These are phyloP conservation scores for Mortierella hygrophila DNA, from an alignment of 192 early-diverging fungal species.

Conservation along the genomic window DNA sequence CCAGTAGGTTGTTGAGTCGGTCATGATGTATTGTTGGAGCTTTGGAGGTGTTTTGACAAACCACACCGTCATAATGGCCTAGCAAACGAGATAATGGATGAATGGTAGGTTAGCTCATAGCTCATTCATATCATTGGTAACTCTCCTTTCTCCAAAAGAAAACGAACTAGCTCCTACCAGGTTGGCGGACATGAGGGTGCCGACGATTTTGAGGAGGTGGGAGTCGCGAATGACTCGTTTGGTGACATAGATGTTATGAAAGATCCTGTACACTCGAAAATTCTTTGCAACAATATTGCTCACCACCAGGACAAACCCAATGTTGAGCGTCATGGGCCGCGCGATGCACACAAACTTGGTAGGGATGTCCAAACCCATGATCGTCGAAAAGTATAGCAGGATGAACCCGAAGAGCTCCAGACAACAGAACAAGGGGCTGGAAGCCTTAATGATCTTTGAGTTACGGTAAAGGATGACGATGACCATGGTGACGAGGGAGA, in stretches of 20 bases:
- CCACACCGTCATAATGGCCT: slow-evolving; percentile 45
- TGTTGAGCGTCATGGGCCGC: slow-evolving; percentile 46
- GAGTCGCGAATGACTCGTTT: slow-evolving; percentile 49
- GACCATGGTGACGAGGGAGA: slow-evolving; percentile 43
- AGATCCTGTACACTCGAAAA: slow-evolving; percentile 56
- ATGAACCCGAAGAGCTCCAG: slow-evolving; percentile 58
- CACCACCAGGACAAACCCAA: slow-evolving; percentile 59
- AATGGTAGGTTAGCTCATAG: neutral
- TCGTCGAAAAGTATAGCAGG: slow-evolving; percentile 36
- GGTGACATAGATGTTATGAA: slow-evolving; percentile 56
- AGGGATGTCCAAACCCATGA: slow-evolving; percentile 51
- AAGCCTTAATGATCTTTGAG: slow-evolving; percentile 55
- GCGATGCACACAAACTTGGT: slow-evolving; percentile 35
- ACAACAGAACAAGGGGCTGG: slow-evolving; percentile 63
- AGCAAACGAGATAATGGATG: neutral
- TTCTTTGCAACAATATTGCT: slow-evolving; percentile 67
- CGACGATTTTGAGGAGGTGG: slow-evolving; percentile 46
- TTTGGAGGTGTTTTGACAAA: slow-evolving; percentile 37
- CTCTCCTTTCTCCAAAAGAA: neutral
- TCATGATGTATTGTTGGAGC: slow-evolving; percentile 21
- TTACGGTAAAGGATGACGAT: slow-evolving; percentile 55
- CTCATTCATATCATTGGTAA: no score
- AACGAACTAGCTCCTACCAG: slow-evolving; percentile 32
- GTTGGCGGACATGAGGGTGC: slow-evolving; percentile 43
- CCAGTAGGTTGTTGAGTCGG: slow-evolving; percentile 40